Conservation (phyloP, 2,329 filamentous ascomycete genomes). For the Erysiphe neolycopersici region DNA sequence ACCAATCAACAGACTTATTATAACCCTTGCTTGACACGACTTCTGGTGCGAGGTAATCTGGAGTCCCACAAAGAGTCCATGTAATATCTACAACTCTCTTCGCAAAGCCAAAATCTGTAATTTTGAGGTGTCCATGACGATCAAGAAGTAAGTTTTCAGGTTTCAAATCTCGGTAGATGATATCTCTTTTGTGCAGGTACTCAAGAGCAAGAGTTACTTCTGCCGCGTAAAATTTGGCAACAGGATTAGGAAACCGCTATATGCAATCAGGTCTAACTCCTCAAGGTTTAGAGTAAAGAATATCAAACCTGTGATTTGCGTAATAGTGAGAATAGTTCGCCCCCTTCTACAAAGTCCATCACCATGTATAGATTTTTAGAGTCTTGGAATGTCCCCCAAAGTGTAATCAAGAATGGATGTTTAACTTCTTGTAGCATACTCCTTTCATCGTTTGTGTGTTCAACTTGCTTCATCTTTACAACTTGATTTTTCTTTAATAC, state of each 20-base stretch:
- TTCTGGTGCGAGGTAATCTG: conserved; percentile 90
- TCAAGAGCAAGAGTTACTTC: conserved; percentile 90
- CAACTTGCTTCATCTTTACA: conserved; percentile 99
- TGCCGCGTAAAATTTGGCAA: conserved; percentile 96
- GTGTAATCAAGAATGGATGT: conserved; percentile 87
- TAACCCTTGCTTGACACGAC: conserved; percentile 98
- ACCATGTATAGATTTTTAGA: conserved; percentile 96
- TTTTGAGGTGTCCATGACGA: conserved; percentile 82
- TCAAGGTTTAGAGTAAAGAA: neutral
- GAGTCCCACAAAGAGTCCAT: conserved; percentile 93
- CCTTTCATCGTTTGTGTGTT: conserved; percentile 96
- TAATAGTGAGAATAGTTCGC: conserved; percentile 84
- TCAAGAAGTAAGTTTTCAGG: conserved; percentile 82
- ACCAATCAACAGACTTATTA: conserved; percentile 99
- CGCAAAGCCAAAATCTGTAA: conserved; percentile 95
- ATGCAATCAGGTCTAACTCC: conserved; percentile 1
- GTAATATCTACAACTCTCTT: conserved; percentile 98
- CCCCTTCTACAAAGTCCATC: conserved; percentile 98
- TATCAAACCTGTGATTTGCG: conserved; percentile 56
- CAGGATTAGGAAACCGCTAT: conserved; percentile 91
- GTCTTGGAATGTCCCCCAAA: conserved; percentile 98
- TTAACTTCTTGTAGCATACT: conserved; percentile 91
- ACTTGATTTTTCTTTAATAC: conserved; percentile 96
- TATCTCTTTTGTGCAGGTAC: conserved; percentile 80
- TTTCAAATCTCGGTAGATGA: conserved; percentile 95